Conservation (phyloP, 2,329 filamentous ascomycete genomes). For the Pezicula carpinea region DNA sequence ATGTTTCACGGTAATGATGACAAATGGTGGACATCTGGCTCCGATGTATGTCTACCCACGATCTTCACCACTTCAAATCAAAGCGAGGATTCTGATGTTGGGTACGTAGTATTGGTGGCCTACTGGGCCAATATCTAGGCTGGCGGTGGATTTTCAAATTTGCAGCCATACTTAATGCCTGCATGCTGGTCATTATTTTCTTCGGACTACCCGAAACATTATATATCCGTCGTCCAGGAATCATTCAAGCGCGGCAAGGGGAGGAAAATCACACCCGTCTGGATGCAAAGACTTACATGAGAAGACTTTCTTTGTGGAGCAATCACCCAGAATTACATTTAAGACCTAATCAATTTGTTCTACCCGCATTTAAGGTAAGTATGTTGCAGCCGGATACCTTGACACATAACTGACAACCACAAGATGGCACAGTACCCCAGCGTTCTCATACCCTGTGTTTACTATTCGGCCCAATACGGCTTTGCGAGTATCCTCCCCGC, state of each 20-base stretch:
- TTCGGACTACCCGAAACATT: constrained; percentile 29
- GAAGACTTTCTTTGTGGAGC: constrained; percentile 2
- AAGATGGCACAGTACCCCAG: constrained; percentile 27
- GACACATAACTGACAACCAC: too few relatives aligned
- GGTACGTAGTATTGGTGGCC: constrained; percentile 58
- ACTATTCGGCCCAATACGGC: constrained; percentile 28
- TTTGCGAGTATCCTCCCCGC: constrained; percentile 29
- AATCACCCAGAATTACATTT: constrained; percentile 7
- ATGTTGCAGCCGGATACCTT: too few relatives aligned
- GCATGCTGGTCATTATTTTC: constrained; percentile 22
- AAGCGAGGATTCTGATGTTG: too few relatives aligned
- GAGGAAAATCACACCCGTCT: constrained; percentile 5
- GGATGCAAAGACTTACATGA: constrained; percentile 2
- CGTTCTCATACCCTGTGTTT: constrained; percentile 28
- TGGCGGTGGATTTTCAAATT: constrained; percentile 66
- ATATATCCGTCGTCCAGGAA: constrained; percentile 14
- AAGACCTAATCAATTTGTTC: constrained; percentile 18
- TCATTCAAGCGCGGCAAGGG: constrained; percentile 1
- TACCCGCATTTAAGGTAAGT: constrained; percentile 16
- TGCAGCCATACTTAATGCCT: constrained; percentile 22
- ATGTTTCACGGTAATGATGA: constrained; percentile 25
- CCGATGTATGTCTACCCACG: constrained; percentile 33
- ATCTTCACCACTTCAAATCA: too few relatives aligned
- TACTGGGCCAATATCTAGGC: constrained; percentile 67
- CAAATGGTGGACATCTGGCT: constrained; percentile 26